phyloP scores from a whole-genome alignment of 73 alveolate species.

The Symbiodinium natans region DNA sequence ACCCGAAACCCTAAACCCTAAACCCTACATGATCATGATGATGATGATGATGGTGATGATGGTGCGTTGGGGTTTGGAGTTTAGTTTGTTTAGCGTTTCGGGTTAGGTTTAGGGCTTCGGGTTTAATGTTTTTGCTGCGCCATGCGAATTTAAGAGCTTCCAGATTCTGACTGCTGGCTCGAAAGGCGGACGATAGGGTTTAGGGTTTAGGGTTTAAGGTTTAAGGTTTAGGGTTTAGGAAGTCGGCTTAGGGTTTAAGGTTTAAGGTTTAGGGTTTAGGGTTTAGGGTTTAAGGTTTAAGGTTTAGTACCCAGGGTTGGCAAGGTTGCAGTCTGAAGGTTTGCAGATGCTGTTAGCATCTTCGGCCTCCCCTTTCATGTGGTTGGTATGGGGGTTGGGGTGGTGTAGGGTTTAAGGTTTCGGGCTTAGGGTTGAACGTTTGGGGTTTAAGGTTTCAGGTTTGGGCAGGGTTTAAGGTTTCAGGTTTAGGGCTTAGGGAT shows the following conservation, averaged over 20 bases:
- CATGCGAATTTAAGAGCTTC: background rate
- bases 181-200: background rate
- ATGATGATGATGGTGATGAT: too few relatives aligned
- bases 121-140: background rate
- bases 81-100: background rate
- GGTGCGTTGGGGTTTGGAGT: background rate
- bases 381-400: too few relatives aligned
- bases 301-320: too few relatives aligned
- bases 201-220: background rate
- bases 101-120: background rate
- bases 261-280: too few relatives aligned
- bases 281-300: too few relatives aligned
- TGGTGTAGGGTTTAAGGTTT: background rate
- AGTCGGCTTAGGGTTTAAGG: too few relatives aligned
- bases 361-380: too few relatives aligned
- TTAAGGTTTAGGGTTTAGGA: background rate
- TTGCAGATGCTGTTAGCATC: too few relatives aligned
- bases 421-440: background rate
- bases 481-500: too few relatives aligned
- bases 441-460: too few relatives aligned
- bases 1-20: background rate
- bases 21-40: background rate
- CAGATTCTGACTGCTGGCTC: background rate
- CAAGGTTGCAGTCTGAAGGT: too few relatives aligned
- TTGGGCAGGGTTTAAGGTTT: too few relatives aligned